Base-by-base conservation (phyloP, 148 eudicot genomes). In the Chenopodium suecicum region DNA sequence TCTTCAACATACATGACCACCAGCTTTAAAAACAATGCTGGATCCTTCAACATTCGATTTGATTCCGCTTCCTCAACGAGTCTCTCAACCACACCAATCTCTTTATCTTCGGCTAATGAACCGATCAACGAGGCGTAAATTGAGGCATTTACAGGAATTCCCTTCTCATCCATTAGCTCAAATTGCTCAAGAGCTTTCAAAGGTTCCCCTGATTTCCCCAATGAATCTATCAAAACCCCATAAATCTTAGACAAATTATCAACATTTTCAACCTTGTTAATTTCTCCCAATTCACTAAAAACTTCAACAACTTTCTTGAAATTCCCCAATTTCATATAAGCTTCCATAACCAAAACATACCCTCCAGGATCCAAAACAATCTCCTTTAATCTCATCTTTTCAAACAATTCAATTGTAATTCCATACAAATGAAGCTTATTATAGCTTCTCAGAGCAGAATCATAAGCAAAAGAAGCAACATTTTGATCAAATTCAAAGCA, bases 371-470 rank as follows among this genome's bases (percentile, higher is more conserved):
- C 90, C 72, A 90, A 87, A 31, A 54, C 80, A 75, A 89, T 32
- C 8, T 84, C 87, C 9, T 82, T 62, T 47, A 84, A 88, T 73
- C 77, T 86, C 91, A 90, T 82, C n/a, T 73, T 79, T 13, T 84
- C 85, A 75, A 82, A 92, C 78, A 87, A 83, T 9, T 60, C 79
- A 74, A 89, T 75, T 2, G 97, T 86, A 73, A 90, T 86, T 72
- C 89, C 86, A 83, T 94, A 94, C 98, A 96, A 92, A 81, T 96
- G 99, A 84, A 96, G 88, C 88, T 91, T 90, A 79, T 96, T 96
- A 69, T 88, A 96, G 11, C 89, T 93, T 84, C 85, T 90, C 85
- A 94, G 80, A 4, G 95, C 95, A 0, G 89, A 80, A 70, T 82
- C 89, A 66, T 87, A 89, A 27, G 86, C 93, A 66, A 79, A 74